Conservation (phyloP, 805 yeast genomes). For the Candida xiaguanensis region DNA sequence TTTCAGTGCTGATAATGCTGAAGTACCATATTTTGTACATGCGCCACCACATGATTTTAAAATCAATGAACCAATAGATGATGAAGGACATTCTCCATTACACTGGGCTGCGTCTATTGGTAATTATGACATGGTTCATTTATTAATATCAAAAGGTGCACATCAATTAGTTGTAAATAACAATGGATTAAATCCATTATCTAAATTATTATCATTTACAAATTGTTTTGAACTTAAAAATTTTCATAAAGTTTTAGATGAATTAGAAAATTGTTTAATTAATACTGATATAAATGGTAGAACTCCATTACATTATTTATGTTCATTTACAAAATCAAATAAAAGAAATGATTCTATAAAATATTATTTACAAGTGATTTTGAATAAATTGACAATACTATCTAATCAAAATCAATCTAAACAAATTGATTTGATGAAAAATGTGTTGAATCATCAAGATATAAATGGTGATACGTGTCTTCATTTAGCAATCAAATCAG, state of each 20-base stretch:
- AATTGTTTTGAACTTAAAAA: conserved; percentile 80
- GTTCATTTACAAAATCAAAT: conserved; percentile 61
- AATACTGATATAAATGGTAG: conserved; percentile 70
- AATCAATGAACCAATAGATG: conserved; percentile 78
- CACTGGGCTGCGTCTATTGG: conserved; percentile 99
- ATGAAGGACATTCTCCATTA: conserved; percentile 89
- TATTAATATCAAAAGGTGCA: conserved; percentile 74
- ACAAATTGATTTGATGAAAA: conserved; percentile 56
- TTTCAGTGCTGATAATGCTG: conserved; percentile 40
- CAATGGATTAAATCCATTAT: conserved; percentile 81
- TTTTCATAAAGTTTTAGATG: conserved; percentile 73
- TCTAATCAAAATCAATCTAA: conserved; percentile 33
- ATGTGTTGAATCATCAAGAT: conserved; percentile 74
- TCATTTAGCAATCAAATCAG: conserved; percentile 70
- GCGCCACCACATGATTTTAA: conserved; percentile 65
- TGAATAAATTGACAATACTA: conserved; percentile 63
- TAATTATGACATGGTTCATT: conserved; percentile 68
- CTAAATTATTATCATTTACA: conserved; percentile 81
- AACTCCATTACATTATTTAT: conserved; percentile 84
- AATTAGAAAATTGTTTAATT: conserved; percentile 72
- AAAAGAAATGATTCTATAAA: conserved; percentile 74
- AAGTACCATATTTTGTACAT: conserved; percentile 61
- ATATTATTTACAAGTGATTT: conserved; percentile 73
- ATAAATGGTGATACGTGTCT: conserved; percentile 80
- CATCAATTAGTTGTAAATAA: conserved; percentile 50